Evolutionary conservation across 768 basidiomycete genomes (phyloP), one percentile per base, ranked within the genome.

Genomic region (Leccinum aurantiacum): DNA sequence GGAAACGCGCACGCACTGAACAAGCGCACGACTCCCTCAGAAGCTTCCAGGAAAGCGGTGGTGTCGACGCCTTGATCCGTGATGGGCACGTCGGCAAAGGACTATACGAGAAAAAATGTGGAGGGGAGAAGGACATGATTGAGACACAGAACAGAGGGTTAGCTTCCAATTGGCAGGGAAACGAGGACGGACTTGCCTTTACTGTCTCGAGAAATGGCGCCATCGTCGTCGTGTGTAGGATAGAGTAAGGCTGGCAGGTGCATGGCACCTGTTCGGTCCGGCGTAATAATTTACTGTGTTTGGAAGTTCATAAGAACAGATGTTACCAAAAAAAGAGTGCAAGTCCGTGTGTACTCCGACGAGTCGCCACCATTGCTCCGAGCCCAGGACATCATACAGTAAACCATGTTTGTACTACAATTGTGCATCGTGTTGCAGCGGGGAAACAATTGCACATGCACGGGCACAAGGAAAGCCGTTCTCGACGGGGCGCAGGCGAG

Each of bases 51-150:
- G 79, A 98, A 99, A 52, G 81, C 79, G 49, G 84, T 72, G 15
- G 97, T 98, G 73, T 98, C 88, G 71, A 98, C 85, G 61, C 96
- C 96, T 67, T 81, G 83, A 65, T 93, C 87, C 57, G 89, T 91
- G 65, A 93, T 81, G 31, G 89, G 84, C 44, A 98, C 96, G 74
- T 95, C 89, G 66, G 87, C 86, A 73, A 94, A 99, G n/a, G 93
- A 95, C 96, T 98, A 11, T 41, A 19, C 41, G 9, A 44, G 41
- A 6, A n/a, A n/a, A 44, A 44, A n/a, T 1, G 15, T 14, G 17
- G 15, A 38, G 15, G 31, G 31, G 11, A 11, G 31, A 33, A n/a
- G 7, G 52, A 35, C 5, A 35, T 10, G 14, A 11, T 25, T 44
- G 41, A 44, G 19, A 44, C n/a, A 4, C 41, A 44, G 15, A 44